These are phyloP conservation scores for Dioscorea zingiberensis DNA, from an alignment of 106 monocot genomes.

Conservation along the genomic window DNA sequence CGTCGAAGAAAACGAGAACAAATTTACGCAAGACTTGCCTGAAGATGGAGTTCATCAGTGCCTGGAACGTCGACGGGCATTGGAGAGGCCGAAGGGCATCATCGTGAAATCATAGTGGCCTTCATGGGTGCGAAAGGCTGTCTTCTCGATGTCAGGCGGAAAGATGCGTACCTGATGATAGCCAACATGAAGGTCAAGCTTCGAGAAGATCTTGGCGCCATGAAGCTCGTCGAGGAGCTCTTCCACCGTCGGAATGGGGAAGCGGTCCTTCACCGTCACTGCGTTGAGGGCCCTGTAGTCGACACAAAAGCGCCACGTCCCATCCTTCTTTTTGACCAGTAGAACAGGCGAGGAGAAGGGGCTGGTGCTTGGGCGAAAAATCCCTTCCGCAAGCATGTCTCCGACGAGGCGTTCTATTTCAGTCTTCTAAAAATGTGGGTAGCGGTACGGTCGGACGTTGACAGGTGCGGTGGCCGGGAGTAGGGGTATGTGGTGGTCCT, in stretches of 20 bases:
- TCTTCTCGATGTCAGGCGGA: neutral
- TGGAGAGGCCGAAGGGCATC: too few species aligned
- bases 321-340: conserved; percentile 12
- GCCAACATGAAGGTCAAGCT: conserved; percentile 10
- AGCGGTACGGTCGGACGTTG: neutral
- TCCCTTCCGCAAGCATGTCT: neutral
- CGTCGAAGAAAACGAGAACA: too few species aligned
- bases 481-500: neutral
- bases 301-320: conserved; percentile 9
- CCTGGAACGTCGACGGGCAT: too few species aligned
- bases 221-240: conserved; percentile 19
- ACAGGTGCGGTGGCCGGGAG: neutral
- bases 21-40: too few species aligned
- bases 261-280: neutral
- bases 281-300: conserved; percentile 7
- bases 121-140: too few species aligned
- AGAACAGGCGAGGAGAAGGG: neutral
- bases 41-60: too few species aligned
- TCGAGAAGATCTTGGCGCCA: conserved; percentile 14
- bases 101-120: too few species aligned
- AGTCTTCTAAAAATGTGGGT: neutral
- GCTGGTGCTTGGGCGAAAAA: neutral
- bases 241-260: conserved; percentile 7
- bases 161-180: conserved; percentile 19
- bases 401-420: neutral